Evolutionary conservation across 768 basidiomycete species (phyloP), one percentile per base, ranked within the genome.

Genomic region (Clavaria fumosa): DNA sequence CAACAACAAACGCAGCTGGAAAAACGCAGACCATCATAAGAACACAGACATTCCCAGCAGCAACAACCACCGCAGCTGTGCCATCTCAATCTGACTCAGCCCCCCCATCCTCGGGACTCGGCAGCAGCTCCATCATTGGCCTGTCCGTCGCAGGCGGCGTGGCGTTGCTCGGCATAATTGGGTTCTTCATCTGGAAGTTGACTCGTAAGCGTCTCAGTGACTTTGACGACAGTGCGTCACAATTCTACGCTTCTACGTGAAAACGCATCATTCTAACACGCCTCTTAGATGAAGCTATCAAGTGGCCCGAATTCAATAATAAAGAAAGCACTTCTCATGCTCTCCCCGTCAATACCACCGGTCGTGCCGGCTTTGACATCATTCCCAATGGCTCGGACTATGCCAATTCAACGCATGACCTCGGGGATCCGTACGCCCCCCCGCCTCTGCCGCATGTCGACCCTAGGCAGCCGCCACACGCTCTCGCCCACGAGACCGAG

Each of bases 261-360:
- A n/a, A 24, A 2, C 28, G 38, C 18, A 31, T 27, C 33, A 18
- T 34, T 40, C 41, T 36, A 12, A 33, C 31, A 34, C 23, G 35
- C 40, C 35, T 32, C 5, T 7, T 50, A 84, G 81, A 67, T 47
- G 81, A 84, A 57, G 80, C 80, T 14, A 89, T 89, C 58, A 86
- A 86, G 57, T 89, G 85, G 85, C 85, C 85, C 3, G 85, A 89
- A 49, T 67, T 86, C 24, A 83, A 85, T 53, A 66, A 61, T 22
- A 57, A 57, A 27, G 56, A 48, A 22, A 37, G 30, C 19, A 71
- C 72, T 43, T 62, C 67, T 4, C 72, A 77, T 40, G 66, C 82
- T 11, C 63, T 84, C 6, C 82, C 82, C 14, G 72, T 77, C 1
- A 62, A 72, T 38, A 67, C 71, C 40, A 77, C 80, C 1, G 81